Evolutionary conservation across 2,329 filamentous ascomycete species (phyloP).

Genomic region (Arthrobotrys entomopaga): DNA sequence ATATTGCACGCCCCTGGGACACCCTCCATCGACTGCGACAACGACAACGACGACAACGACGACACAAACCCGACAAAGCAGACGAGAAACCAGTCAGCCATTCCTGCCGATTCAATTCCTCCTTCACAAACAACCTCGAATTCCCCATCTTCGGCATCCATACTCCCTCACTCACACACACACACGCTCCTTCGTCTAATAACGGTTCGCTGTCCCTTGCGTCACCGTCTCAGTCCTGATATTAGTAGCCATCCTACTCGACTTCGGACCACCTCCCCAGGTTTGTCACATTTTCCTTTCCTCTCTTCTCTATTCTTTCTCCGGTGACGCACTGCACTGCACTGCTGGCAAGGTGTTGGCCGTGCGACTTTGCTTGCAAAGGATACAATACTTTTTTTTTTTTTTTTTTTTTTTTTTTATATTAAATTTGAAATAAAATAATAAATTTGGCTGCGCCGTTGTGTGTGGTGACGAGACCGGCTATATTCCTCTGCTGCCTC

Average conservation of each 20-base stretch:
- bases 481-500: conserved; percentile 13
- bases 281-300: conserved; percentile 22
- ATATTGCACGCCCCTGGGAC: conserved; percentile 21
- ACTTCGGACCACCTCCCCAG: background rate
- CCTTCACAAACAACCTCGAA: conserved; percentile 28
- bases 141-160: conserved; percentile 32
- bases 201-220: conserved; percentile 31
- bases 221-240: conserved; percentile 26
- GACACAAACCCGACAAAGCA: conserved; percentile 3
- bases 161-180: no score
- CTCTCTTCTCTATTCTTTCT: conserved; percentile 9
- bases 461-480: conserved; percentile 2
- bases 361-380: conserved; percentile 26
- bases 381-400: background rate
- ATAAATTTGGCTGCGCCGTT: background rate
- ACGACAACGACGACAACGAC: background rate
- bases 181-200: conserved; percentile 3
- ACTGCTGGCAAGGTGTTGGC: conserved; percentile 38
- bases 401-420: background rate
- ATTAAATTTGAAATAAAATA: conserved; percentile 1
- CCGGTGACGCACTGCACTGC: conserved; percentile 3
- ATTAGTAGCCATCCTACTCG: conserved; percentile 40
- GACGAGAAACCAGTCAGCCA: conserved; percentile 1
- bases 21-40: background rate
- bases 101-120: conserved; percentile 38